Conservation (phyloP, 2,329 filamentous ascomycete species). For the Dactylellina haptotyla region DNA sequence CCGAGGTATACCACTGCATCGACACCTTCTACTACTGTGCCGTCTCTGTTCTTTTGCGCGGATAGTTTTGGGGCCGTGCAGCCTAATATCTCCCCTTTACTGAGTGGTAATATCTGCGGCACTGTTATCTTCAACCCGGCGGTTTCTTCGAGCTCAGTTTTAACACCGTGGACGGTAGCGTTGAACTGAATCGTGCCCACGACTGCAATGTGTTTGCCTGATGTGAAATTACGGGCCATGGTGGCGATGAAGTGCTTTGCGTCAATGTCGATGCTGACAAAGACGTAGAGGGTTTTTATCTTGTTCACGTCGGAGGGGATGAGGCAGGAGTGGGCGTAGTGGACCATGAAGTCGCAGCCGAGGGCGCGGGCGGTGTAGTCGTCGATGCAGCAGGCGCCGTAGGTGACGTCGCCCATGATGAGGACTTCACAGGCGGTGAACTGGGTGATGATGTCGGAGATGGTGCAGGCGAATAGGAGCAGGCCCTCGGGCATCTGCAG, state of each 20-base stretch:
- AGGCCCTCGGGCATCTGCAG: slow-evolving; percentile 98
- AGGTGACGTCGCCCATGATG: slow-evolving; percentile 99
- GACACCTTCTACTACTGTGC: slow-evolving; percentile 65
- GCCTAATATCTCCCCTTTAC: slow-evolving; percentile 95
- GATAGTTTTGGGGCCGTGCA: slow-evolving; percentile 84
- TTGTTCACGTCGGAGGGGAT: slow-evolving; percentile 96
- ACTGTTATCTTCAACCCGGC: slow-evolving; percentile 77
- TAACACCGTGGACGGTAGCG: slow-evolving; percentile 88
- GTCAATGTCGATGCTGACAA: slow-evolving; percentile 97
- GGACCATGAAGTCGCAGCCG: slow-evolving; percentile 91
- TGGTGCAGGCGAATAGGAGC: slow-evolving; percentile 93
- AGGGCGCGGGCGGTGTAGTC: slow-evolving; percentile 95
- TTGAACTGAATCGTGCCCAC: slow-evolving; percentile 99
- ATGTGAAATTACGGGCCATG: slow-evolving; percentile 84
- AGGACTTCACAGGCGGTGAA: slow-evolving; percentile 94
- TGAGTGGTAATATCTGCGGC: slow-evolving; percentile 90
- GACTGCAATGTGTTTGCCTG: slow-evolving; percentile 86
- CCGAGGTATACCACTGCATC: slow-evolving; percentile 89
- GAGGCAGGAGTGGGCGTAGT: slow-evolving; percentile 96
- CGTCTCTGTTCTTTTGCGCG: slow-evolving; percentile 65
- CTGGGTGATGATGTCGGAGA: slow-evolving; percentile 92
- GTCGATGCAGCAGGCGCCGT: slow-evolving; percentile 97
- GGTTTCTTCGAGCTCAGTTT: slow-evolving; percentile 82
- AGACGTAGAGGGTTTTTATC: slow-evolving; percentile 97
- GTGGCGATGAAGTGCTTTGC: slow-evolving; percentile 85